Conservation (phyloP, 306 rosid species). For the Glycine soja region DNA sequence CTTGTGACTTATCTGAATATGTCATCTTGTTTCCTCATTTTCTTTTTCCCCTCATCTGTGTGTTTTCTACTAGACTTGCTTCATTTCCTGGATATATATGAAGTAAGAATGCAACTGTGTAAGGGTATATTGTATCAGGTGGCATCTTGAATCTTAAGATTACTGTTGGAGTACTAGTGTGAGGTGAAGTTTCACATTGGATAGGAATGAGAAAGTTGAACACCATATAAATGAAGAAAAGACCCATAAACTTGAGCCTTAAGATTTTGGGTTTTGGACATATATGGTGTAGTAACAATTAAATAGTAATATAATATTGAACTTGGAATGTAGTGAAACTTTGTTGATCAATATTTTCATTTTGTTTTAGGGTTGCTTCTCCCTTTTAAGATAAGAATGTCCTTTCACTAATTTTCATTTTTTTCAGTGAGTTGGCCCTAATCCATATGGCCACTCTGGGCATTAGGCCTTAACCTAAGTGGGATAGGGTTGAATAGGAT, state of each 20-base stretch:
- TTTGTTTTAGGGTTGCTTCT: not conserved
- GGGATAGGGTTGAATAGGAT: not conserved
- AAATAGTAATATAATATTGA: not conserved
- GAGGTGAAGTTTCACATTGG: too few species aligned
- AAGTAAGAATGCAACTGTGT: too few species aligned
- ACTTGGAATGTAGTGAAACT: not conserved
- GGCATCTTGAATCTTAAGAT: too few species aligned
- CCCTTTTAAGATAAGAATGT: not conserved
- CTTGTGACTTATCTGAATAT: not conserved
- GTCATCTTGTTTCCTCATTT: constrained; percentile 1
- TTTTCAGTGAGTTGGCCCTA: not conserved
- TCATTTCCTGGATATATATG: not conserved
- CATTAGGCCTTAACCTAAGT: not conserved
- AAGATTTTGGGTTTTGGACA: too few species aligned
- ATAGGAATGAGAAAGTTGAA: too few species aligned
- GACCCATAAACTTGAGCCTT: too few species aligned
- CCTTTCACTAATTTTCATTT: not conserved
- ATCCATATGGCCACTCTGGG: not conserved
- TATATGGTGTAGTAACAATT: not conserved
- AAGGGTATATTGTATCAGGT: too few species aligned
- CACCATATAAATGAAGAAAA: too few species aligned
- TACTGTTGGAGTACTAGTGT: too few species aligned
- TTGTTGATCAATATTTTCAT: not conserved
- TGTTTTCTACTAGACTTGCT: not conserved
- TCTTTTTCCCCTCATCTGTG: not conserved